Conservation (phyloP, 2,329 filamentous ascomycete species). For the Chlorencoelia australis region DNA sequence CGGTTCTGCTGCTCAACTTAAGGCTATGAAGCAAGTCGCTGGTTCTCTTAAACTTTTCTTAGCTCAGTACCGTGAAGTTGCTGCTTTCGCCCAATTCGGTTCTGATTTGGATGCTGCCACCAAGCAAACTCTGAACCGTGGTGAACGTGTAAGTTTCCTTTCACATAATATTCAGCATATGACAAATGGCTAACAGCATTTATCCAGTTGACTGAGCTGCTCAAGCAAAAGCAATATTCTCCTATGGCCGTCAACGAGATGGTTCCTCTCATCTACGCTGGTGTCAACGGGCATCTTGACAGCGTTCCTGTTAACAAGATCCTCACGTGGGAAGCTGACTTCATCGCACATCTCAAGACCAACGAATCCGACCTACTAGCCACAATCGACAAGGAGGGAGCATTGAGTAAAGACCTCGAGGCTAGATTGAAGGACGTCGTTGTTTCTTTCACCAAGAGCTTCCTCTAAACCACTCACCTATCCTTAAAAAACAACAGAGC, state of each 20-base stretch:
- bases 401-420: slow-evolving; percentile 91
- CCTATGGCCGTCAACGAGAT: slow-evolving; percentile 99
- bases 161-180: slow-evolving; percentile 7
- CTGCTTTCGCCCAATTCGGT: slow-evolving; percentile 99
- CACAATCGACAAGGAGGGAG: slow-evolving; percentile 90
- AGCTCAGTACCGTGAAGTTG: slow-evolving; percentile 99
- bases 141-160: slow-evolving; percentile 74
- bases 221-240: slow-evolving; percentile 99
- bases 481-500: slow-evolving; percentile 9
- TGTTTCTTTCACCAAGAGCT: slow-evolving; percentile 84
- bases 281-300: slow-evolving; percentile 97
- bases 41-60: slow-evolving; percentile 99
- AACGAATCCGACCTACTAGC: slow-evolving; percentile 78
- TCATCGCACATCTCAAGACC: slow-evolving; percentile 82
- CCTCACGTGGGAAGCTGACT: slow-evolving; percentile 87
- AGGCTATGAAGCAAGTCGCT: slow-evolving; percentile 99
- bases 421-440: slow-evolving; percentile 70
- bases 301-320: slow-evolving; percentile 82
- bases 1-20: slow-evolving; percentile 98
- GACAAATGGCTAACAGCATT: slow-evolving; percentile 18
- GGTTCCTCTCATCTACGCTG: slow-evolving; percentile 98
- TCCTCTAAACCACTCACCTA: slow-evolving; percentile 36
- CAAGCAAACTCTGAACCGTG: slow-evolving; percentile 96
- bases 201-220: slow-evolving; percentile 74
- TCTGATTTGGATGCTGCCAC: slow-evolving; percentile 98